phyloP scores from a whole-genome alignment of 805 yeast genomes.

The Candida taoyuanica region DNA sequence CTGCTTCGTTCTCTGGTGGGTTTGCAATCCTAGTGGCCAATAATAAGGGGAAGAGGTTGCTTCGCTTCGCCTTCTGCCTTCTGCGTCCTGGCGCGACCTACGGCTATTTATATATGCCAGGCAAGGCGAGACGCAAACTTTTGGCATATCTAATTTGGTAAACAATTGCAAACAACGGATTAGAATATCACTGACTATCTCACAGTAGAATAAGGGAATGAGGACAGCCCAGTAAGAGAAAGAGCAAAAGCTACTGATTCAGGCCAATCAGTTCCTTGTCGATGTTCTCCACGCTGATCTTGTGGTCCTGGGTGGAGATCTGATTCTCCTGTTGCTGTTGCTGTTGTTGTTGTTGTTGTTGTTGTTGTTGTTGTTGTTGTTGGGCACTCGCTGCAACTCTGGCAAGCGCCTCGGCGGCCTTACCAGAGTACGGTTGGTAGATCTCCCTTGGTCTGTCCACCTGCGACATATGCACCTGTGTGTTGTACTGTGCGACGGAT shows the following conservation, averaged over 20 bases:
- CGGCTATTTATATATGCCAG: no score
- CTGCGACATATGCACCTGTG: slow-evolving; percentile 5
- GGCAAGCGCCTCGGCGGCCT: slow-evolving; percentile 15
- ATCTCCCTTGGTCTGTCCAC: background rate
- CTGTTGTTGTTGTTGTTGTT: slow-evolving; percentile 8
- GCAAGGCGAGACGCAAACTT: no score
- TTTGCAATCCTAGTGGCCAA: no score
- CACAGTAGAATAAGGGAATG: no score
- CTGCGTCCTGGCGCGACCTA: no score
- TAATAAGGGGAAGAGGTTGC: no score
- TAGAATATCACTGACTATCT: no score
- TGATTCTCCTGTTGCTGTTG: slow-evolving; percentile 1
- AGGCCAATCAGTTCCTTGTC: slow-evolving; percentile 25
- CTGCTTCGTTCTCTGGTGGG: no score
- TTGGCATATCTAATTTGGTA: no score
- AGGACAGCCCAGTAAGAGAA: no score
- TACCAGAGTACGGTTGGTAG: slow-evolving; percentile 8
- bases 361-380: slow-evolving; percentile 11
- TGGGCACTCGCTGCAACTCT: slow-evolving; percentile 9
- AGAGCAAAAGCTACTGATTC: slow-evolving; percentile 8
- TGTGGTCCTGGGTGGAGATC: background rate
- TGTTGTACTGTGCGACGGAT: slow-evolving; percentile 16
- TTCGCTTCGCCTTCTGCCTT: no score
- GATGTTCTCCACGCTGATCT: slow-evolving; percentile 19
- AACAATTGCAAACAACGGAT: no score